Conservation (phyloP, 345 rosid species). For the Cardamine occulta region DNA sequence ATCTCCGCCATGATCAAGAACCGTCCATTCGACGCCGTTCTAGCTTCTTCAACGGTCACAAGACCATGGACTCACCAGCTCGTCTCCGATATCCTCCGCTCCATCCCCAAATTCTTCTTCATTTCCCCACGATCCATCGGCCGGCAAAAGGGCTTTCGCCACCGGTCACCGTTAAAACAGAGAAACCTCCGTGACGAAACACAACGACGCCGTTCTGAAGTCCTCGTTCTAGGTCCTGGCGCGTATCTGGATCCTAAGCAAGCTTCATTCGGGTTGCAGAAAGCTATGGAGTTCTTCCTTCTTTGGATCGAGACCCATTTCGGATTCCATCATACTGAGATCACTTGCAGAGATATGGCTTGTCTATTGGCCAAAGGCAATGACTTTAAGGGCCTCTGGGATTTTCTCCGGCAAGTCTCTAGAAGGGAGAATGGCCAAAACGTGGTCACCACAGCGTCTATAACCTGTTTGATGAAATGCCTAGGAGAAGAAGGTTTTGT, state of each 20-base stretch:
- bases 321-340: conserved; percentile 60
- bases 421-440: conserved; percentile 44
- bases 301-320: conserved; percentile 58
- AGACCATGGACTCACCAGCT: conserved; percentile 51
- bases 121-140: conserved; percentile 77
- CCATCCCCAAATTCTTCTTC: conserved; percentile 74
- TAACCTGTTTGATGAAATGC: conserved; percentile 94
- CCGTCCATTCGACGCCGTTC: conserved; percentile 63
- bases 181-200: conserved; percentile 58
- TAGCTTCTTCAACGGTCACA: conserved; percentile 50
- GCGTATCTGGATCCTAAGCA: conserved; percentile 70
- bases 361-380: conserved; percentile 69
- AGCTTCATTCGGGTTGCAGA: conserved; percentile 57
- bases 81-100: conserved; percentile 64
- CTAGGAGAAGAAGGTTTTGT: conserved; percentile 90
- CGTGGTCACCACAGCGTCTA: conserved; percentile 50
- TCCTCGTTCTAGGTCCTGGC: conserved; percentile 66
- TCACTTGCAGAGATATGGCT: conserved; percentile 78
- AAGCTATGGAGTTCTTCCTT: conserved; percentile 74
- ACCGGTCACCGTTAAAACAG: conserved; percentile 72
- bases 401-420: conserved; percentile 63
- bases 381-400: conserved; percentile 61
- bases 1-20: conserved; percentile 59
- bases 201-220: conserved; percentile 41
- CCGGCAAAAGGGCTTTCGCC: conserved; percentile 71